A percentile compares a stretch with the other conserved stretches of the same genome.
phyloP scores from a whole-genome alignment of 2,329 filamentous ascomycete genomes.

The Lecanoromycetidae sp. region DNA sequence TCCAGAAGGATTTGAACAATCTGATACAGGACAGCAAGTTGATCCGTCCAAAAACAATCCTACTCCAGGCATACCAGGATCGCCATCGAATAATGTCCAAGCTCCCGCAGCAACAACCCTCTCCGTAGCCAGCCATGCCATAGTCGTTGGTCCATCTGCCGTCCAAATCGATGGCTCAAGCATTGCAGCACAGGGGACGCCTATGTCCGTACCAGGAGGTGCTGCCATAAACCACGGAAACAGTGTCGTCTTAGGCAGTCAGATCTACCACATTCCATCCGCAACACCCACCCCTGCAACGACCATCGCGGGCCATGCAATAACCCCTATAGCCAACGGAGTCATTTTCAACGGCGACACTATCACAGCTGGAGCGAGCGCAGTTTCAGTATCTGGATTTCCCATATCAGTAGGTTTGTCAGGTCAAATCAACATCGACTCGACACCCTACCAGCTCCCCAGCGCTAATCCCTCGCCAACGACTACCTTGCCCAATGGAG shows the following conservation, averaged over 20 bases:
- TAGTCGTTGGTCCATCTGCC: not conserved
- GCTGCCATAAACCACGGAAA: not conserved
- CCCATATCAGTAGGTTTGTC: not conserved
- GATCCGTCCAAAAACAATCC: no score
- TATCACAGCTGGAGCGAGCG: not conserved
- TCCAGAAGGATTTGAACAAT: no score
- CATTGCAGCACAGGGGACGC: not conserved
- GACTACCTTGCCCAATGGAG: not conserved
- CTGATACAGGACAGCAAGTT: no score
- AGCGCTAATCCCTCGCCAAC: not conserved
- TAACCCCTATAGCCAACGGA: not conserved
- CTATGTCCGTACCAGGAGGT: not conserved
- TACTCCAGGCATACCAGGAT: no score
- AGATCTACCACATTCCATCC: no score
- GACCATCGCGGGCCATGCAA: not conserved
- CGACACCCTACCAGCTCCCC: no score
- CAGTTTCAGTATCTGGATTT: not conserved
- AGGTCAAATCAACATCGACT: not conserved
- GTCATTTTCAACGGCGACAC: conserved; percentile 1
- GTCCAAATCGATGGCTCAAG: not conserved
- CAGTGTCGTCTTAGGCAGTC: not conserved
- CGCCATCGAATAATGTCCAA: no score
- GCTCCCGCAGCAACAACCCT: no score
- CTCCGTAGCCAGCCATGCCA: not conserved
- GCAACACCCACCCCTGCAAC: not conserved